These are phyloP conservation scores for Punica granatum DNA, from an alignment of 345 rosid species.

Conservation along the genomic window DNA sequence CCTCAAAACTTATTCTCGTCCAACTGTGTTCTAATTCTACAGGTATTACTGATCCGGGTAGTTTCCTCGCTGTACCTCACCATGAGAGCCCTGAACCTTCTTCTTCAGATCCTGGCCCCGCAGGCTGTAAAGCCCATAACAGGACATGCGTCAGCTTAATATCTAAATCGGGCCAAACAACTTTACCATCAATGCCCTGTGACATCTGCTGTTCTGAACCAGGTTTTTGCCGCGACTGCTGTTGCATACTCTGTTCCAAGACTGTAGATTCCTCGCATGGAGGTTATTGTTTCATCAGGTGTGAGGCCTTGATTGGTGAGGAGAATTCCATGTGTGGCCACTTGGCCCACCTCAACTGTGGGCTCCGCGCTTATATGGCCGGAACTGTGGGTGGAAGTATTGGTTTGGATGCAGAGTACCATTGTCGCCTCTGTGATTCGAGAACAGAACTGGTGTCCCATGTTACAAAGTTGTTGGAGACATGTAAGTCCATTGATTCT, in stretches of 20 bases:
- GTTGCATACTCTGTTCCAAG: conserved; percentile 76
- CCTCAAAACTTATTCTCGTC: too few species aligned
- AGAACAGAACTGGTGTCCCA: conserved; percentile 56
- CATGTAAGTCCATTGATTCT: conserved; percentile 42
- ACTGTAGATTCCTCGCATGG: conserved; percentile 34
- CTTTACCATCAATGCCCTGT: conserved; percentile 45
- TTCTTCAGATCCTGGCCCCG: too few species aligned
- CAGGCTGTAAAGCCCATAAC: conserved; percentile 63
- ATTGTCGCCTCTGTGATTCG: conserved; percentile 73
- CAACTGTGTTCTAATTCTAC: too few species aligned
- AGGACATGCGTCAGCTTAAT: conserved; percentile 41
- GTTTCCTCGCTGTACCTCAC: too few species aligned
- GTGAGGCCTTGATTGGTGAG: conserved; percentile 44
- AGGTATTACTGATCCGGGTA: too few species aligned
- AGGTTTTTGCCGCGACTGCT: conserved; percentile 66
- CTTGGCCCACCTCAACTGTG: conserved; percentile 75
- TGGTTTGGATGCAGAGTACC: conserved; percentile 79
- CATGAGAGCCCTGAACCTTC: too few species aligned
- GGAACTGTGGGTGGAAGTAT: conserved; percentile 80
- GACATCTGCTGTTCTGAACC: conserved; percentile 76
- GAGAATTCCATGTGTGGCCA: conserved; percentile 63
- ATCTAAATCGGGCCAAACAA: conserved; percentile 18
- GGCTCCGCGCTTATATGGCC: conserved; percentile 74
- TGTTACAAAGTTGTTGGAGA: conserved; percentile 40
- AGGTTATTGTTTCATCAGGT: conserved; percentile 61